Evolutionary conservation across 2,329 filamentous ascomycete species (phyloP).

Genomic region (Hypoxylon sp.): DNA sequence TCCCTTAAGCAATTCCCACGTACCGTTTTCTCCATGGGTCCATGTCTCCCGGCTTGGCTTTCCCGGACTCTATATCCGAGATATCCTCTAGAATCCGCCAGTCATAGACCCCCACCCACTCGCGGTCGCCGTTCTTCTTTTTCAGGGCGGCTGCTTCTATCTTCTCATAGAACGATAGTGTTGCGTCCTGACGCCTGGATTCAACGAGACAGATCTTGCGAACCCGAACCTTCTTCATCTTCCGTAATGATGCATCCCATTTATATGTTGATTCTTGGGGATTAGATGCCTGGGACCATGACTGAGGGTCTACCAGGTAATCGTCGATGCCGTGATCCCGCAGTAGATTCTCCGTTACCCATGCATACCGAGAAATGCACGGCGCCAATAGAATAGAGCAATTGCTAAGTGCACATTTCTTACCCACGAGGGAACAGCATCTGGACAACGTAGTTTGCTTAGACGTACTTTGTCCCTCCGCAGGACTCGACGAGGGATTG

Average conservation of each 20-base stretch:
- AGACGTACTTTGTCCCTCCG: background rate
- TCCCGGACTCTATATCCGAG: conserved; percentile 57
- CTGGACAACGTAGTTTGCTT: conserved; percentile 5
- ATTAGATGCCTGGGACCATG: conserved; percentile 52
- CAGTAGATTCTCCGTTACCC: conserved; percentile 59
- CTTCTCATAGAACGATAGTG: conserved; percentile 53
- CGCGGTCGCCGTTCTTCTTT: conserved; percentile 51
- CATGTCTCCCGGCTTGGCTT: conserved; percentile 53
- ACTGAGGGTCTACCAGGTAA: conserved; percentile 55
- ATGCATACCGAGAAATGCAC: conserved; percentile 57
- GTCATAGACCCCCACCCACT: conserved; percentile 62
- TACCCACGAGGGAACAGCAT: conserved; percentile 55
- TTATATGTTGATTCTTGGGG: conserved; percentile 5
- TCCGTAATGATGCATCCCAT: conserved; percentile 17
- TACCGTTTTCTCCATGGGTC: conserved; percentile 63
- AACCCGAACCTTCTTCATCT: conserved; percentile 21
- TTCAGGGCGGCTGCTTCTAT: conserved; percentile 54
- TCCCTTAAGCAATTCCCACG: conserved; percentile 58
- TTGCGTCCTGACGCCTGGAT: conserved; percentile 51
- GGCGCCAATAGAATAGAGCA: conserved; percentile 60
- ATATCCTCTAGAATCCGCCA: conserved; percentile 63
- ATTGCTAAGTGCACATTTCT: conserved; percentile 58
- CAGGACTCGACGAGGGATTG: background rate
- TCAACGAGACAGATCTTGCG: conserved; percentile 62
- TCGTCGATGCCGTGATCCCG: conserved; percentile 59